Percentiles rank a stretch among this genome's conserved stretches.
phyloP scores from a whole-genome alignment of 345 rosid species.

The Populus tremula region DNA sequence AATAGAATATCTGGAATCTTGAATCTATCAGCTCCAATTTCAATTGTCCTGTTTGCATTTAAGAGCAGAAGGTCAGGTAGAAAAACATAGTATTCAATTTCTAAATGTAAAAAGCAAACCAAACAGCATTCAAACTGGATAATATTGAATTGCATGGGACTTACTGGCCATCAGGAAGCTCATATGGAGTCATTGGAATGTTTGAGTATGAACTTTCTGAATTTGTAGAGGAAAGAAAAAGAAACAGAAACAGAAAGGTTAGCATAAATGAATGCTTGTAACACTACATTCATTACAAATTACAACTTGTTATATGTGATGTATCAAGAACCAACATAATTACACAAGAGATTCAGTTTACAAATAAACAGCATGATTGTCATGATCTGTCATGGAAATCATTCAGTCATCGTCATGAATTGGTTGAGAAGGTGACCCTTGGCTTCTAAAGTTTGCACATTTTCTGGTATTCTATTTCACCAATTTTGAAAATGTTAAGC shows the following conservation, averaged over 20 bases:
- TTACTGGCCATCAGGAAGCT: constrained; percentile 99
- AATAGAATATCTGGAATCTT: constrained; percentile 95
- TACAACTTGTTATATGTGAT: neutral
- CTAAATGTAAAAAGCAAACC: neutral
- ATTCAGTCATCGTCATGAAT: neutral
- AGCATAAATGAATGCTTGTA: neutral
- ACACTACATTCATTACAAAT: neutral
- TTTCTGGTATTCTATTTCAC: neutral
- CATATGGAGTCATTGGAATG: constrained; percentile 96
- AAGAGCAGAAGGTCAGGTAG: constrained; percentile 4
- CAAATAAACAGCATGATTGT: neutral
- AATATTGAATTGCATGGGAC: constrained; percentile 25
- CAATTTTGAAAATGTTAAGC: neutral
- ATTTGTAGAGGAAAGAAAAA: neutral
- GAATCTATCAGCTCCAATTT: constrained; percentile 96
- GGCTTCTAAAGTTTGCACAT: neutral
- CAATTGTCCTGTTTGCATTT: constrained; percentile 65
- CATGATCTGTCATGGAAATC: neutral
- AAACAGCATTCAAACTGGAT: neutral
- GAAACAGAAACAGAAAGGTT: constrained; percentile 1
- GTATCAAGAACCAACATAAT: neutral
- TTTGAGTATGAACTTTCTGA: constrained; percentile 87
- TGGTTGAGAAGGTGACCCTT: neutral
- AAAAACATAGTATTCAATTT: neutral
- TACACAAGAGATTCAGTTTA: neutral